Base-by-base conservation (phyloP, 192 early-diverging fungal genomes). In the Backusella parvicylindrica region DNA sequence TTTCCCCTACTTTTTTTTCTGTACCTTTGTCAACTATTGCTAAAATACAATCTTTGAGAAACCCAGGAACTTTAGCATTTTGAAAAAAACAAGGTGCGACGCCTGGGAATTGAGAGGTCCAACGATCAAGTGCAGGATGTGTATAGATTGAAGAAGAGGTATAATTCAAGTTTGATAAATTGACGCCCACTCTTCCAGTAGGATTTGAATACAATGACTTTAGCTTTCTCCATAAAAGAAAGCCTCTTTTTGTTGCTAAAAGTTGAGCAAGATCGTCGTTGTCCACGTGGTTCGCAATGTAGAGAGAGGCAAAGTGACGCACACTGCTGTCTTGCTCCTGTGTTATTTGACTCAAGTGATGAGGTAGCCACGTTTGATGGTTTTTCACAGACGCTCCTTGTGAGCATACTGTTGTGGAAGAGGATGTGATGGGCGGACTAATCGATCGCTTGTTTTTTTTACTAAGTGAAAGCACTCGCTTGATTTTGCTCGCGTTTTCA, bases 251-350 rank as follows among this genome's bases (percentile, higher is more conserved):
- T 47, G 43, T 47, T 47, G 43, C 43, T 47, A n/a, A 47, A 47
- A 47, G 43, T 4, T n/a, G 43, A 47, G n/a, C 18, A 16, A 70
- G 21, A 30, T 21, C 21, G 40, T 70, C 68, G 40, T 18, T 28
- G 18, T 26, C 30, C 26, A 43, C 68, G 40, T 70, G 68, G 38
- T 38, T 40, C 23, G 23, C 40, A 43, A 70, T 31, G 28, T 43
- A 47, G 38, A 70, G 68, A 41, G 37, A 37, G 26, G 68, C 38
- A 70, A 70, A 47, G 68, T 70, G 68, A 70, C 68, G 68, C 18
- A 70, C 40, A 43, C n/a, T 47, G 16, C 4, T 30, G 37, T 47
- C 68, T 47, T 70, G 68, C 13, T 41, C 35, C 7, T 23, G 38
- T 41, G 40, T 70, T 70, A 70, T 26, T 60, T 60, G 53, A 47